phyloP scores from a whole-genome alignment of 495 filamentous ascomycete species.

The Lasiosphaeriaceae sp. region DNA sequence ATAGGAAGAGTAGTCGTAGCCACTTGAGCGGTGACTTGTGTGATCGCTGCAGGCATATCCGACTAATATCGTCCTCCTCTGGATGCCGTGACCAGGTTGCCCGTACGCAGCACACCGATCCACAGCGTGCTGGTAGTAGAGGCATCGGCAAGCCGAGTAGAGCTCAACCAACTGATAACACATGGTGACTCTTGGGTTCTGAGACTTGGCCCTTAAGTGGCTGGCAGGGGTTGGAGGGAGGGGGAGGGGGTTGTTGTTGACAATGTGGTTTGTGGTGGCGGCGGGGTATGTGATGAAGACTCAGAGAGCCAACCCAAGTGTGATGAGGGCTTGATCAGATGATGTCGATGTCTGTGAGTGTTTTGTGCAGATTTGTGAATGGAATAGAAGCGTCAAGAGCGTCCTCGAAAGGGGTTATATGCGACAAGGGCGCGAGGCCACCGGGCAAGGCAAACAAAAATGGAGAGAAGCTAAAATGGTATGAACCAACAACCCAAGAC shows the following conservation, averaged over 20 bases:
- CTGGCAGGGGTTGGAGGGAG: not conserved
- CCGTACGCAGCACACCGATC: slow-evolving; percentile 73
- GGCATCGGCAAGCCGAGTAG: slow-evolving; percentile 78
- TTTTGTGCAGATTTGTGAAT: too few species aligned
- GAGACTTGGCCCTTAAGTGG: not conserved
- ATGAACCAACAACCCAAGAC: slow-evolving; percentile 6
- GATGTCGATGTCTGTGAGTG: not conserved
- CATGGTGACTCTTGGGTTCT: slow-evolving; percentile 43
- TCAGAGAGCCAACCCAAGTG: not conserved
- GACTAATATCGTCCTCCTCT: slow-evolving; percentile 75
- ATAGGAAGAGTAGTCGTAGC: slow-evolving; percentile 19
- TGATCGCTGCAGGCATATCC: slow-evolving; percentile 67
- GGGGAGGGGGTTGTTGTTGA: not conserved
- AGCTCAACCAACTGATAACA: slow-evolving; percentile 74
- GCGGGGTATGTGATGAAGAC: not conserved
- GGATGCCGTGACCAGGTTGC: slow-evolving; percentile 62
- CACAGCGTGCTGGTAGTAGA: slow-evolving; percentile 78
- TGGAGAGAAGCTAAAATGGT: slow-evolving; percentile 5
- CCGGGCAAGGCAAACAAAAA: not conserved
- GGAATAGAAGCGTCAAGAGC: not conserved
- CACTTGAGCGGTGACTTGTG: slow-evolving; percentile 14
- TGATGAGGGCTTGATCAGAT: not conserved
- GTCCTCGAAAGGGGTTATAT: slow-evolving; percentile 17
- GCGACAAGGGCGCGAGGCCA: slow-evolving; percentile 5
- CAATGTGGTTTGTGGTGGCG: not conserved